Evolutionary conservation across 2,329 filamentous ascomycete genomes (phyloP).

Genomic region (Cercospora zeae-maydis): DNA sequence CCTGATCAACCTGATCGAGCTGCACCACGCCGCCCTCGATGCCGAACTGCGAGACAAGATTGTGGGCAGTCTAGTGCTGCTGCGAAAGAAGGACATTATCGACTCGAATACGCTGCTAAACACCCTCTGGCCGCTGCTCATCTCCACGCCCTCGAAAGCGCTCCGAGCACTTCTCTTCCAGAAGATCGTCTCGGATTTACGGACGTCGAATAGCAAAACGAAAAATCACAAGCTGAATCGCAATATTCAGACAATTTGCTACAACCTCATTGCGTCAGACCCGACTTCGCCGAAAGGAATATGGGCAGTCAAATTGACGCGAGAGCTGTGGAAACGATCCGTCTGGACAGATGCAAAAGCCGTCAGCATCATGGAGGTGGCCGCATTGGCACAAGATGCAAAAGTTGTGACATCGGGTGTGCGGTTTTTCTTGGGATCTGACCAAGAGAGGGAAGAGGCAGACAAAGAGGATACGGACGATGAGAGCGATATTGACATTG

Average conservation of each 20-base stretch:
- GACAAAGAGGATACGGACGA: constrained; percentile 81
- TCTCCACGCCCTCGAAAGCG: constrained; percentile 87
- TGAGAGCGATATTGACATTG: constrained; percentile 73
- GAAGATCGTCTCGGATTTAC: constrained; percentile 88
- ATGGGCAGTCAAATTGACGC: constrained; percentile 93
- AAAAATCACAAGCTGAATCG: constrained; percentile 92
- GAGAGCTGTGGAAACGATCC: constrained; percentile 94
- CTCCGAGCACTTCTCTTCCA: constrained; percentile 78
- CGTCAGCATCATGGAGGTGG: constrained; percentile 98
- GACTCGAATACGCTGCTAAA: constrained; percentile 81
- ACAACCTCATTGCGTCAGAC: constrained; percentile 85
- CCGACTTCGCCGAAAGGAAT: constrained; percentile 79
- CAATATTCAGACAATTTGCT: constrained; percentile 87
- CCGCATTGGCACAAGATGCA: constrained; percentile 80
- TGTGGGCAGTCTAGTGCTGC: constrained; percentile 79
- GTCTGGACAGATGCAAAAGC: constrained; percentile 93
- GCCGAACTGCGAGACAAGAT: constrained; percentile 89
- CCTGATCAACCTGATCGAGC: constrained; percentile 72
- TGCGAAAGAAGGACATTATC: constrained; percentile 88
- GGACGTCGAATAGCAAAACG: constrained; percentile 78
- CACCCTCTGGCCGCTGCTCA: constrained; percentile 88
- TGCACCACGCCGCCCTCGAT: constrained; percentile 79
- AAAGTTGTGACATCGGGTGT: constrained; percentile 87
- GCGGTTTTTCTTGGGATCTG: constrained; percentile 91
- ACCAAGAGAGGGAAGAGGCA: constrained; percentile 90